Conservation (phyloP, 495 filamentous ascomycete genomes). For the Penicillium soppii region DNA sequence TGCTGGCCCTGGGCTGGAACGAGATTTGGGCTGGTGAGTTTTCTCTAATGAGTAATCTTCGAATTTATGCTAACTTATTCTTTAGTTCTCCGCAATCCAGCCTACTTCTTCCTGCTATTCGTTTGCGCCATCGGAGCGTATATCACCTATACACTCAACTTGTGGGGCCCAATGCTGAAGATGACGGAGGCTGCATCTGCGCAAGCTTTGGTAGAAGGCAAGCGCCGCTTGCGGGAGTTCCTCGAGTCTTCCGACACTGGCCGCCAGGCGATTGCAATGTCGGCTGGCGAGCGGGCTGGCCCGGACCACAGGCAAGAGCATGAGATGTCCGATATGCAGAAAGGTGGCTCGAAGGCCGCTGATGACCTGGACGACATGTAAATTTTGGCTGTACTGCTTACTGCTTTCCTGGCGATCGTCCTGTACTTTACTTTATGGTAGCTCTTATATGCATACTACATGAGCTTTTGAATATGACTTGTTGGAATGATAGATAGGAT, state of each 20-base stretch:
- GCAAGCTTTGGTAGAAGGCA: slow-evolving; percentile 86
- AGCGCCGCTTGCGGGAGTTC: slow-evolving; percentile 84
- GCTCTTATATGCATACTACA: slow-evolving; percentile 4
- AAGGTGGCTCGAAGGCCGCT: slow-evolving; percentile 26
- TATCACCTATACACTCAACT: slow-evolving; percentile 86
- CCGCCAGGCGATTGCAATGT: slow-evolving; percentile 76
- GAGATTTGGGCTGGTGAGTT: slow-evolving; percentile 85
- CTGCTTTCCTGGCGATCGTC: slow-evolving; percentile 49
- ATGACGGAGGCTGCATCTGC: slow-evolving; percentile 86
- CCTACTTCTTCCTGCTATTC: slow-evolving; percentile 87
- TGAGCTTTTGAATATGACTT: neutral
- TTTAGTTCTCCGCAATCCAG: slow-evolving; percentile 84
- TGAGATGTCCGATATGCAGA: slow-evolving; percentile 46
- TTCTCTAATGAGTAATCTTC: slow-evolving; percentile 3
- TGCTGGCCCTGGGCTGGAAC: slow-evolving; percentile 94
- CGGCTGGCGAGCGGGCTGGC: slow-evolving; percentile 27
- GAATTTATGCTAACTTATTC: slow-evolving; percentile 12
- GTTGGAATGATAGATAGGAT: too few species aligned
- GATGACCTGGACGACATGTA: slow-evolving; percentile 45
- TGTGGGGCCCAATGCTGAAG: slow-evolving; percentile 92
- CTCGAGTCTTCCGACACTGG: slow-evolving; percentile 78
- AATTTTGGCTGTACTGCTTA: slow-evolving; percentile 21
- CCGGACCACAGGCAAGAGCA: slow-evolving; percentile 35
- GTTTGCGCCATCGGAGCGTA: slow-evolving; percentile 74
- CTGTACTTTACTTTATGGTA: slow-evolving; percentile 13